Percentiles rank a stretch among this genome's conserved stretches.
Conservation (phyloP, 257 asterid genomes). For the Penstemon davidsonii region DNA sequence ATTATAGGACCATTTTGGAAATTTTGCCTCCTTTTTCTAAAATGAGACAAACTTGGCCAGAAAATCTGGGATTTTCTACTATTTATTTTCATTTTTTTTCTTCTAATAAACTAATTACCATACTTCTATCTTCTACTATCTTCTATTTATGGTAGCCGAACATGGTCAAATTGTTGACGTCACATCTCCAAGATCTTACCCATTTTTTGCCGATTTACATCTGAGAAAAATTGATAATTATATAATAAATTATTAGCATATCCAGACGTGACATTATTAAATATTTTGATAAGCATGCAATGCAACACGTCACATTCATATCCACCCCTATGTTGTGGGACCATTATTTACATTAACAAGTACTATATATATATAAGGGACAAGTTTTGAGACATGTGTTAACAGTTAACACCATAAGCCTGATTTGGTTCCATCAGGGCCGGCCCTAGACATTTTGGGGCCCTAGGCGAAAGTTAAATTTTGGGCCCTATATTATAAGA, state of each 20-base stretch:
- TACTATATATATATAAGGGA: not conserved
- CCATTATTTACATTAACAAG: constrained; percentile 20
- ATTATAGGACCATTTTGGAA: too few relatives aligned
- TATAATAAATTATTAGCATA: constrained; percentile 27
- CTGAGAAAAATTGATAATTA: constrained; percentile 45
- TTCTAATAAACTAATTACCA: not conserved
- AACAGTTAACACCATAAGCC: too few relatives aligned
- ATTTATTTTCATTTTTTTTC: not conserved
- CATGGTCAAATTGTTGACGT: constrained; percentile 46
- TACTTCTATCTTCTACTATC: not conserved
- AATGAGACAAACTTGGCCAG: constrained; percentile 8
- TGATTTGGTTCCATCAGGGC: too few relatives aligned
- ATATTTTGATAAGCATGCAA: constrained; percentile 32
- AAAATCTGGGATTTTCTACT: not conserved
- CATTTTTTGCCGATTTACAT: constrained; percentile 54
- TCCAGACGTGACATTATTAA: constrained; percentile 25
- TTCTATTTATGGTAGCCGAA: constrained; percentile 26
- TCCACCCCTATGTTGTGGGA: constrained; percentile 32
- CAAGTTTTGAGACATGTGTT: not conserved
- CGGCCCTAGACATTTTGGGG: too few relatives aligned
- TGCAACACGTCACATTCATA: constrained; percentile 20
- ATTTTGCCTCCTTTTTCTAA: too few relatives aligned
- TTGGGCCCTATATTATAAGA: too few relatives aligned
- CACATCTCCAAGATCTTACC: constrained; percentile 73
- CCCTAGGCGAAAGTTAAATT: too few relatives aligned